Evolutionary conservation across 225 moss, liverwort and hornwort species (phyloP).

Genomic region (Physcomitrellopsis africana): DNA sequence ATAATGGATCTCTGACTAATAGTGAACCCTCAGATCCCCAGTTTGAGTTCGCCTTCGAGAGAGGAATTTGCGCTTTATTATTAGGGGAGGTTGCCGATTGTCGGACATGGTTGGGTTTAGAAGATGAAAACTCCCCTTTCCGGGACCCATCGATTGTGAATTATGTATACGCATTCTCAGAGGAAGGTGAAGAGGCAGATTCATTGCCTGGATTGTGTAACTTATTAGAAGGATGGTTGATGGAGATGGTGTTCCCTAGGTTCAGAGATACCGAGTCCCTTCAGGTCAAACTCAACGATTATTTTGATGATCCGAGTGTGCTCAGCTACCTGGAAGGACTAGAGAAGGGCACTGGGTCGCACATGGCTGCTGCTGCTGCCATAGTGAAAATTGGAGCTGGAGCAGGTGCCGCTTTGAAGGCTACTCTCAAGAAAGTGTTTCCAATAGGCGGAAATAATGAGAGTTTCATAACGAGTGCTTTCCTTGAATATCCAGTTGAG

Average conservation of each 20-base stretch:
- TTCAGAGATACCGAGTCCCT: slow-evolving; percentile 78
- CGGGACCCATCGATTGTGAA: slow-evolving; percentile 76
- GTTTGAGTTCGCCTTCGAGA: slow-evolving; percentile 81
- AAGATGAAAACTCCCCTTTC: slow-evolving; percentile 64
- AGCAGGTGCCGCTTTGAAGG: slow-evolving; percentile 78
- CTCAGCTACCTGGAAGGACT: slow-evolving; percentile 69
- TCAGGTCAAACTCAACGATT: slow-evolving; percentile 69
- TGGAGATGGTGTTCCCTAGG: slow-evolving; percentile 77
- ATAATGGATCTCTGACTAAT: slow-evolving; percentile 30
- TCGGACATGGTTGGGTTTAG: slow-evolving; percentile 79
- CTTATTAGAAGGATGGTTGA: slow-evolving; percentile 87
- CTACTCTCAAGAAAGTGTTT: slow-evolving; percentile 84
- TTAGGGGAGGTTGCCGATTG: slow-evolving; percentile 86
- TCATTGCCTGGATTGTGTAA: slow-evolving; percentile 87
- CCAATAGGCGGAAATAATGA: slow-evolving; percentile 55
- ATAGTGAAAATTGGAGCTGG: slow-evolving; percentile 79
- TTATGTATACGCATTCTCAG: slow-evolving; percentile 72
- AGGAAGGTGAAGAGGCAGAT: slow-evolving; percentile 54
- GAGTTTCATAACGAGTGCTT: slow-evolving; percentile 33
- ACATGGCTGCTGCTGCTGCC: slow-evolving; percentile 87
- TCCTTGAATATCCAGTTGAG: slow-evolving; percentile 40
- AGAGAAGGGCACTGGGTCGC: slow-evolving; percentile 77
- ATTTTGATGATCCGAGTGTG: slow-evolving; percentile 82
- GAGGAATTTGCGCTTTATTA: slow-evolving; percentile 86
- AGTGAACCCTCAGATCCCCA: slow-evolving; percentile 39